Conservation (phyloP, 306 rosid genomes). For the Potentilla sterilis region DNA sequence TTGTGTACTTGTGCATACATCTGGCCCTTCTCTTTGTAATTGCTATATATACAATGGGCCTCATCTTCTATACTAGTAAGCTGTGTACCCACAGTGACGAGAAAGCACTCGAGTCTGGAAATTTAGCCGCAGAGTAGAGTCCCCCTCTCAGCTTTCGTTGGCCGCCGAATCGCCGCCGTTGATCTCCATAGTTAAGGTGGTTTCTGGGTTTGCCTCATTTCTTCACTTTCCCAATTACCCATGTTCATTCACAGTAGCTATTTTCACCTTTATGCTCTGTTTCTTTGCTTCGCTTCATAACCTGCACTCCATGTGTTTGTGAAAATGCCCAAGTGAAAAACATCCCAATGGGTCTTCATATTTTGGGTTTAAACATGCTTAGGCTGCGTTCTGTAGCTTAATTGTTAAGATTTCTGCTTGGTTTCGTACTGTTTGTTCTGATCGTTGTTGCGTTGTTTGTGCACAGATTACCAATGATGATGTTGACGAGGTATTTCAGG, state of each 20-base stretch:
- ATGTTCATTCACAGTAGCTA: not conserved
- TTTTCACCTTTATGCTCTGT: not conserved
- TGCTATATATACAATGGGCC: not conserved
- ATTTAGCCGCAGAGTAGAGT: too few relatives aligned
- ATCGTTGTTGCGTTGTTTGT: not conserved
- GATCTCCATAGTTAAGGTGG: not conserved
- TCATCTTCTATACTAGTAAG: not conserved
- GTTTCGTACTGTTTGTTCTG: not conserved
- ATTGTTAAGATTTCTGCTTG: not conserved
- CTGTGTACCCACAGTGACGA: not conserved
- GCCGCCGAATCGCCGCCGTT: constrained; percentile 1
- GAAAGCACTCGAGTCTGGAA: too few relatives aligned
- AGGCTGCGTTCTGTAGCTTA: not conserved
- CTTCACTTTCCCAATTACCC: not conserved
- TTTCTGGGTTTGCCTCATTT: not conserved
- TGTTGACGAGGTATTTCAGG: constrained; percentile 59
- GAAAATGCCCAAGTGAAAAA: constrained; percentile 12
- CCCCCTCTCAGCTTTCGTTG: not conserved
- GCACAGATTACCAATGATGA: constrained; percentile 36
- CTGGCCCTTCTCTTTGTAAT: too few relatives aligned
- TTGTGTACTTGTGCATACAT: too few relatives aligned
- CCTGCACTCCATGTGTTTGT: not conserved
- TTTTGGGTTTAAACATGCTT: not conserved
- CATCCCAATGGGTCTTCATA: not conserved
- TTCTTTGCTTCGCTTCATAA: not conserved